Evolutionary conservation across 2,329 filamentous ascomycete species (phyloP).

Genomic region (Tolypocladium amazonense): DNA sequence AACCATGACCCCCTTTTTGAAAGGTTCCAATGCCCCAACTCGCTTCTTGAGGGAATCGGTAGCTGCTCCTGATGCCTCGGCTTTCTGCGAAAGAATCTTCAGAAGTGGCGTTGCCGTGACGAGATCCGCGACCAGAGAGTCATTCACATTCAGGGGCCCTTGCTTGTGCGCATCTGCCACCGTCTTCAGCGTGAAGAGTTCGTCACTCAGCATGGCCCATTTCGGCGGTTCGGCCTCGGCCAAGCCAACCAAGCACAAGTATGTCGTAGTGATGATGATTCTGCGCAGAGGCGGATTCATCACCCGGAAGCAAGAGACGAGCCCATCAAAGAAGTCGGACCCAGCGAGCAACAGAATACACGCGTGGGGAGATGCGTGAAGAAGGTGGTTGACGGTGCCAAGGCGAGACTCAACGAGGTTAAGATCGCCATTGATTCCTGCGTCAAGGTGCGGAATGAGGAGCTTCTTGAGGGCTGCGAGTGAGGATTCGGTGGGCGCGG

Average conservation of each 20-base stretch:
- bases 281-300: conserved; percentile 54
- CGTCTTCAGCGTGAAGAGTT: conserved; percentile 69
- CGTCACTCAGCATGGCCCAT: conserved; percentile 67
- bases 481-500: conserved; percentile 38
- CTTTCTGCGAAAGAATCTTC: conserved; percentile 45
- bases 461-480: conserved; percentile 50
- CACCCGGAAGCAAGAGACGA: conserved; percentile 54
- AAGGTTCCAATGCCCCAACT: conserved; percentile 48
- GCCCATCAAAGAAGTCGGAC: conserved; percentile 75
- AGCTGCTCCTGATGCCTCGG: conserved; percentile 36
- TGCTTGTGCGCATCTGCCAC: conserved; percentile 54
- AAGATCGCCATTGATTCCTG: conserved; percentile 44
- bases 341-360: conserved; percentile 64
- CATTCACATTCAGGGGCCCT: conserved; percentile 45
- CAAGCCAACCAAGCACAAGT: conserved; percentile 63
- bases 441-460: conserved; percentile 53
- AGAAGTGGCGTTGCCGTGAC: conserved; percentile 72
- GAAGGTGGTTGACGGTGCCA: conserved; percentile 49
- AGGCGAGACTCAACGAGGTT: conserved; percentile 44
- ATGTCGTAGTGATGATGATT: conserved; percentile 60
- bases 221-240: conserved; percentile 57
- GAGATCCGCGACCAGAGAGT: conserved; percentile 70
- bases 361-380: conserved; percentile 48
- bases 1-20: conserved; percentile 43
- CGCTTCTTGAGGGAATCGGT: conserved; percentile 49